These are phyloP conservation scores for Trichoderma asperelloides DNA, from an alignment of 495 filamentous ascomycete species.

Conservation along the genomic window DNA sequence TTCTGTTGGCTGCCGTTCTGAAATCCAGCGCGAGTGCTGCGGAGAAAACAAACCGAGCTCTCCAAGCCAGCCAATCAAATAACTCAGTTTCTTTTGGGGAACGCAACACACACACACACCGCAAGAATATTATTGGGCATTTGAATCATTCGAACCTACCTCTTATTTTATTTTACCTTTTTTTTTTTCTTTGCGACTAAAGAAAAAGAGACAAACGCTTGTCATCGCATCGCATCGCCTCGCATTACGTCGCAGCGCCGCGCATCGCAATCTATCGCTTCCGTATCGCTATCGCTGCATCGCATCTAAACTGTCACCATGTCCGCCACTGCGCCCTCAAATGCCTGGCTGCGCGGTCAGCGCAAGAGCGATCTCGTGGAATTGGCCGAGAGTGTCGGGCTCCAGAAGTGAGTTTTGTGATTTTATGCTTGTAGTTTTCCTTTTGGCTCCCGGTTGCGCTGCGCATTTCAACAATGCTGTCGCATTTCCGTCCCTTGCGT, in stretches of 20 bases:
- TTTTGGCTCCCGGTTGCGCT: not conserved
- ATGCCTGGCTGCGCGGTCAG: constrained; percentile 72
- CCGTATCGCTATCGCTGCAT: not conserved
- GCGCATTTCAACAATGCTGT: not conserved
- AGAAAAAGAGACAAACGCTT: too few relatives aligned
- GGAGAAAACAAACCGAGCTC: too few relatives aligned
- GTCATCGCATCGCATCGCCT: not conserved
- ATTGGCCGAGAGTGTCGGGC: constrained; percentile 61
- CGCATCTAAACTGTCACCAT: not conserved
- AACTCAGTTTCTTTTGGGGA: not conserved
- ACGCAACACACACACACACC: not conserved
- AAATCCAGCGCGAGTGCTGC: too few relatives aligned
- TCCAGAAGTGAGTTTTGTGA: constrained; percentile 53
- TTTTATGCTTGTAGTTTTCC: not conserved
- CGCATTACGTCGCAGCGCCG: not conserved
- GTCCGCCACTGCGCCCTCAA: constrained; percentile 22
- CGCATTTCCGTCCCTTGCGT: not conserved
- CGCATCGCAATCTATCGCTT: not conserved
- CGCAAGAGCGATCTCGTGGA: constrained; percentile 74
- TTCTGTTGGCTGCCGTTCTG: not conserved
- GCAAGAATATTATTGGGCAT: constrained; percentile 3
- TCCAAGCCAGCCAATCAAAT: not conserved
- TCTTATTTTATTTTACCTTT: not conserved
- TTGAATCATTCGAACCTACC: not conserved
- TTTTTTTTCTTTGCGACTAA: not conserved